Evolutionary conservation across 2,329 filamentous ascomycete genomes (phyloP).

Genomic region (Trichoderma harzianum): DNA sequence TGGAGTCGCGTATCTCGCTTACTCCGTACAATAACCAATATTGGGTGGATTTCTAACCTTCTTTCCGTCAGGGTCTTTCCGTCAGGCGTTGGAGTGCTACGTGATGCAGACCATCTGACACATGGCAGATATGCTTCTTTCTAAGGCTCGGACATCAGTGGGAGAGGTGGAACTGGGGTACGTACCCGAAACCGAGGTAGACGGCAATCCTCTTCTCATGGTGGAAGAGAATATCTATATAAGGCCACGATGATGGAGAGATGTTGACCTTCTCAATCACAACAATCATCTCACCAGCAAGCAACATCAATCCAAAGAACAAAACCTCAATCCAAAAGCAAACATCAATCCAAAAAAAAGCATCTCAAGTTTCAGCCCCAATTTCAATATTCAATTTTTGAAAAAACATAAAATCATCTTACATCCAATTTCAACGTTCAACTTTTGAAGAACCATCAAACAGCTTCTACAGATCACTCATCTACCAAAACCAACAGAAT

Average conservation of each 20-base stretch:
- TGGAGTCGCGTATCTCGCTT: background rate
- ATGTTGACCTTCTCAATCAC: background rate
- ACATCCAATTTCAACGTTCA: background rate
- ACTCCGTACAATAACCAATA: background rate
- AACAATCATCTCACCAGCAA: background rate
- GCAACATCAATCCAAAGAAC: background rate
- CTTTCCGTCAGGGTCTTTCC: background rate
- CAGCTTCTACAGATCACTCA: background rate
- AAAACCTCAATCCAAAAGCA: background rate
- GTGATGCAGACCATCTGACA: background rate
- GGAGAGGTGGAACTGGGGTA: background rate
- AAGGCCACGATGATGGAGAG: background rate
- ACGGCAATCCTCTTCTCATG: background rate
- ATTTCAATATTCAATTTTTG: background rate
- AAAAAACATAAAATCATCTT: background rate
- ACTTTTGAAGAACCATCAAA: background rate
- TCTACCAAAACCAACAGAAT: background rate
- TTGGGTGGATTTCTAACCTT: background rate
- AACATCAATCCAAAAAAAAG: background rate
- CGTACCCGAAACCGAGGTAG: background rate
- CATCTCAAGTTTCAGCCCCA: background rate
- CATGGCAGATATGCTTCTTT: background rate
- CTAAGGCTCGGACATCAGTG: background rate
- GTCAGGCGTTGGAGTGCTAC: background rate
- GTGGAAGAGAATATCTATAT: background rate